Evolutionary conservation across 306 rosid species (phyloP).

Genomic region (Echinosophora koreensis): DNA sequence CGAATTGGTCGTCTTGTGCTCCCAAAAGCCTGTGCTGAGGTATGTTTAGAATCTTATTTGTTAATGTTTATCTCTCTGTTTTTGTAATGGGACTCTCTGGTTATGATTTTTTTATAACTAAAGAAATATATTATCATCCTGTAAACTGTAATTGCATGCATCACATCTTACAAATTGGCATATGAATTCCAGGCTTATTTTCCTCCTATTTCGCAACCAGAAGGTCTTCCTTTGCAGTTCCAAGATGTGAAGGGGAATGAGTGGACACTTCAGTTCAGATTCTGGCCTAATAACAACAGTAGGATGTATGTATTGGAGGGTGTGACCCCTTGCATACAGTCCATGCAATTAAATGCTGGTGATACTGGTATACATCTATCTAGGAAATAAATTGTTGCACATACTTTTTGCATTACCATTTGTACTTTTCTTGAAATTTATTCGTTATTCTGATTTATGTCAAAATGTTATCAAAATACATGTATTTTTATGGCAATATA

Average conservation of each 20-base stretch:
- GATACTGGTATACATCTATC: conserved; percentile 82
- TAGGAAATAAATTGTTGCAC: conserved; percentile 31
- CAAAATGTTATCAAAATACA: background rate
- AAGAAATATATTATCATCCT: background rate
- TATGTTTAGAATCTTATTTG: conserved; percentile 49
- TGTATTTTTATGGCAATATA: background rate
- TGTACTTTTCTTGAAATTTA: background rate
- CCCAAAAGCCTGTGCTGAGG: conserved; percentile 99
- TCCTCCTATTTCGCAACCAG: conserved; percentile 89
- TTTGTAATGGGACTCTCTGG: background rate
- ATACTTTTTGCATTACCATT: conserved; percentile 15
- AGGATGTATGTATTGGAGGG: conserved; percentile 99
- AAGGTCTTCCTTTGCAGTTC: conserved; percentile 88
- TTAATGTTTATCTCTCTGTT: background rate
- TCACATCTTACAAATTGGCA: conserved; percentile 42
- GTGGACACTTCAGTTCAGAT: conserved; percentile 99
- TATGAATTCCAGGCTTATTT: conserved; percentile 83
- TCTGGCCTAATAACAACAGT: conserved; percentile 99
- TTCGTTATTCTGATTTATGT: conserved; percentile 16
- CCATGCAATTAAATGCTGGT: conserved; percentile 91
- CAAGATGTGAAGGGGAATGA: conserved; percentile 97
- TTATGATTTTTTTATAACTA: background rate
- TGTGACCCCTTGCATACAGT: conserved; percentile 96
- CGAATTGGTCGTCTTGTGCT: conserved; percentile 99
- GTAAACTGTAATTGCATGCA: background rate